These are phyloP conservation scores for Lactifluus echinatus DNA, from an alignment of 768 basidiomycete species.

Conservation along the genomic window DNA sequence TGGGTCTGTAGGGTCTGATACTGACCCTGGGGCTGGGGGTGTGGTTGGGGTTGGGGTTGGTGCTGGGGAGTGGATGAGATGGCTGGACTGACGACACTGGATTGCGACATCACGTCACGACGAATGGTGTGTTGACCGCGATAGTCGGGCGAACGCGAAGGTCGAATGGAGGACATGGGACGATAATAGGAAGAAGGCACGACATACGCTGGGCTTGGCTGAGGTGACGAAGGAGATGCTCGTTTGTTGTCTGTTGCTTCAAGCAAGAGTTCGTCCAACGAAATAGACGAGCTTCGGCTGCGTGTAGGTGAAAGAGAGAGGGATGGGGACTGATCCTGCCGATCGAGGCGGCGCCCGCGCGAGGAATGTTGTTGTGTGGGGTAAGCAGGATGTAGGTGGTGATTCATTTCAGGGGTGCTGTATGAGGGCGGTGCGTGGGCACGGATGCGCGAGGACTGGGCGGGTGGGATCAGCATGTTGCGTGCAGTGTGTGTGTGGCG, in stretches of 20 bases:
- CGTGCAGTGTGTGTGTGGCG: background rate
- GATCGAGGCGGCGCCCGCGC: slow-evolving; percentile 22
- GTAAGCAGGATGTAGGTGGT: slow-evolving; percentile 25
- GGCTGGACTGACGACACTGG: slow-evolving; percentile 4
- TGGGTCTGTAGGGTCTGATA: slow-evolving; percentile 50
- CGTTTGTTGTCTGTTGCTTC: slow-evolving; percentile 34
- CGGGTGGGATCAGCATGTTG: slow-evolving; percentile 1
- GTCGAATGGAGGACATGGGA: slow-evolving; percentile 6
- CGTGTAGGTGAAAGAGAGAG: slow-evolving; percentile 33
- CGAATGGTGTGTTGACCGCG: slow-evolving; percentile 5
- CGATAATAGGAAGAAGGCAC: slow-evolving; percentile 23
- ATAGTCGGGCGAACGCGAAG: slow-evolving; percentile 13
- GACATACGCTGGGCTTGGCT: slow-evolving; percentile 26
- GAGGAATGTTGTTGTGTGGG: slow-evolving; percentile 19
- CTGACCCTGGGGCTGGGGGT: slow-evolving; percentile 29
- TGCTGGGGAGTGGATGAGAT: slow-evolving; percentile 21
- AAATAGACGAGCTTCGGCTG: slow-evolving; percentile 27
- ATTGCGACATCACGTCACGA: slow-evolving; percentile 4
- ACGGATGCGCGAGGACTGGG: slow-evolving; percentile 21
- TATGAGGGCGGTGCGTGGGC: slow-evolving; percentile 20
- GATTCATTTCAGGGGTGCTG: slow-evolving; percentile 18
- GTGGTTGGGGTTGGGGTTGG: slow-evolving; percentile 14
- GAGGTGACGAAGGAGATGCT: slow-evolving; percentile 21
- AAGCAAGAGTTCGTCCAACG: slow-evolving; percentile 41
- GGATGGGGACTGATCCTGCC: slow-evolving; percentile 19